Evolutionary conservation across 176 grass and related monocot genomes (phyloP).

Genomic region (Eragrostis curvula): DNA sequence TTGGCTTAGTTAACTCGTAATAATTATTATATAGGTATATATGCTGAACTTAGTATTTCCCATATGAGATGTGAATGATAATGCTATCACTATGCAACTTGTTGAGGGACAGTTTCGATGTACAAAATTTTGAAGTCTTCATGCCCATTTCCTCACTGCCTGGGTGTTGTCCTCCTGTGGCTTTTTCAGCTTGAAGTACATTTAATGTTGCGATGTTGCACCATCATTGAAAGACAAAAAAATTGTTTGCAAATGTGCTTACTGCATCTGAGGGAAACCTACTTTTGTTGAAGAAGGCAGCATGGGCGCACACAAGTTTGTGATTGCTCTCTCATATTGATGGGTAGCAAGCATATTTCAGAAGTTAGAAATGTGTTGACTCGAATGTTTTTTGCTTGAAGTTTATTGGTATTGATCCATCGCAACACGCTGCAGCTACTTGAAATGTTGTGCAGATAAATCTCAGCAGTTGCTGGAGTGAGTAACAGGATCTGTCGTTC

Average conservation of each 20-base stretch:
- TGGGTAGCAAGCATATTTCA: constrained; percentile 70
- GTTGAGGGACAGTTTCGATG: constrained; percentile 7
- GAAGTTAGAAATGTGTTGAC: constrained; percentile 32
- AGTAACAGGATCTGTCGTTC: constrained; percentile 91
- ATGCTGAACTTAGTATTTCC: constrained; percentile 8
- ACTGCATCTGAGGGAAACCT: constrained; percentile 95
- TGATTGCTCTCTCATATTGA: constrained; percentile 81
- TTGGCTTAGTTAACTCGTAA: background rate
- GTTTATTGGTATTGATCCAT: constrained; percentile 11
- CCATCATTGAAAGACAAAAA: constrained; percentile 94
- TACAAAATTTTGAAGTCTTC: constrained; percentile 13
- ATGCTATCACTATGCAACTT: constrained; percentile 18
- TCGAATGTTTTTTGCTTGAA: background rate
- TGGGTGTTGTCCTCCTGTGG: constrained; percentile 31
- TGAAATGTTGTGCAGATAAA: constrained; percentile 70
- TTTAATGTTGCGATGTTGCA: constrained; percentile 99
- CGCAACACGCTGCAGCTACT: constrained; percentile 13
- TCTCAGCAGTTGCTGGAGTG: constrained; percentile 92
- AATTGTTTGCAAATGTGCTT: constrained; percentile 90
- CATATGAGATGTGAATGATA: constrained; percentile 1
- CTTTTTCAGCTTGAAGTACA: constrained; percentile 92
- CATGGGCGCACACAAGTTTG: constrained; percentile 88
- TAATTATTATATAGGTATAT: background rate
- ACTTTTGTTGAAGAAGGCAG: constrained; percentile 84
- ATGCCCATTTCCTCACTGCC: background rate